Evolutionary conservation across 116 monocot genomes (phyloP).

Genomic region (Dioscorea cayenensis): DNA sequence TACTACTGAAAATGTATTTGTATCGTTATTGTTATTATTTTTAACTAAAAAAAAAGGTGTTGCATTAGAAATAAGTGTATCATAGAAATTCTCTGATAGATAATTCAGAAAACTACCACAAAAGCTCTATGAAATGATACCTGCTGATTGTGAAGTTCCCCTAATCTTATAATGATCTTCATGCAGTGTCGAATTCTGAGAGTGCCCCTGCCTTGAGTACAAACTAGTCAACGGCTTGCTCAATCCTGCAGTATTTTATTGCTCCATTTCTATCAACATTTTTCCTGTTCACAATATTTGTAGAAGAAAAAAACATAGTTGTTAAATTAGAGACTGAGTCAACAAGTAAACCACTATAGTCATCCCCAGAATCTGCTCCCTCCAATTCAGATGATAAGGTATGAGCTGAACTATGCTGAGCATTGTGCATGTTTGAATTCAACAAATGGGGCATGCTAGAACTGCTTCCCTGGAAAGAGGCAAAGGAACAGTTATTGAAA

Average conservation of each 20-base stretch:
- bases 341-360: conserved; percentile 14
- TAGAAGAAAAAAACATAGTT: conserved; percentile 9
- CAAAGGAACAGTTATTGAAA: neutral
- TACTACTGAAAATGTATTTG: too few relatives aligned
- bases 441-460: conserved; percentile 16
- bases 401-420: conserved; percentile 17
- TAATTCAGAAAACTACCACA: neutral
- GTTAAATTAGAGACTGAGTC: conserved; percentile 15
- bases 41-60: too few relatives aligned
- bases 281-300: conserved; percentile 6
- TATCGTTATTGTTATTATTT: too few relatives aligned
- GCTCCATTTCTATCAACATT: conserved; percentile 2
- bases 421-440: conserved; percentile 14
- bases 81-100: too few relatives aligned
- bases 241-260: conserved; percentile 3
- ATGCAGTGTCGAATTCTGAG: conserved; percentile 7
- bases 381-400: conserved; percentile 38
- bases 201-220: conserved; percentile 12
- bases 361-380: conserved; percentile 41
- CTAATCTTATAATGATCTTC: conserved; percentile 10
- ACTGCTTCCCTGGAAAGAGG: conserved; percentile 31
- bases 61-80: too few relatives aligned
- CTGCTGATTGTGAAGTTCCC: conserved; percentile 4
- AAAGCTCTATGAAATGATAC: neutral
- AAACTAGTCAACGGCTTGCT: conserved; percentile 11